A percentile compares a stretch with the other conserved stretches of the same genome.
Evolutionary conservation across 306 rosid genomes (phyloP).

Genomic region (Inga leiocalycina): DNA sequence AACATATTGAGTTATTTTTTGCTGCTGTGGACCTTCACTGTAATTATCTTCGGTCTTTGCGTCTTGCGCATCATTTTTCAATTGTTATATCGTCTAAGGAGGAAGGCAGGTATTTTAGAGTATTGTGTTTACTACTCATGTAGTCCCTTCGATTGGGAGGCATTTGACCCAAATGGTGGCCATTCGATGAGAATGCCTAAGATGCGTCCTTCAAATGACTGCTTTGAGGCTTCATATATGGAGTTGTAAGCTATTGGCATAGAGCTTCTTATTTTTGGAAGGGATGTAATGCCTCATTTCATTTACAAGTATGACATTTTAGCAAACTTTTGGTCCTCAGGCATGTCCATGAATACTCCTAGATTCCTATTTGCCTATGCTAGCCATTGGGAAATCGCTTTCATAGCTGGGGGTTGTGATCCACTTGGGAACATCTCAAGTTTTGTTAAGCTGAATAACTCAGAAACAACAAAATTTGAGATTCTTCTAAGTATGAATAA

Average conservation of each 20-base stretch:
- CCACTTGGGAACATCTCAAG: conserved; percentile 58
- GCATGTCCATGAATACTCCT: conserved; percentile 63
- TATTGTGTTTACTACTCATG: conserved; percentile 89
- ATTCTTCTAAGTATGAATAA: conserved; percentile 71
- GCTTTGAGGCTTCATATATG: conserved; percentile 71
- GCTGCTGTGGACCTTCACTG: too few relatives aligned
- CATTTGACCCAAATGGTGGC: conserved; percentile 56
- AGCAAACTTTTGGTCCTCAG: conserved; percentile 64
- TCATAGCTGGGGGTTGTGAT: conserved; percentile 82
- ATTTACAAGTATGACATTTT: conserved; percentile 70
- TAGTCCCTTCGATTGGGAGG: conserved; percentile 76
- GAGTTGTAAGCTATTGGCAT: conserved; percentile 87
- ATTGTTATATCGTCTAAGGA: conserved; percentile 64
- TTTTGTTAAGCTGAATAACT: conserved; percentile 73
- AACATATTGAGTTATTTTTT: too few relatives aligned
- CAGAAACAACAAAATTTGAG: conserved; percentile 60
- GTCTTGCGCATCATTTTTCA: too few relatives aligned
- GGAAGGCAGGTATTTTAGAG: conserved; percentile 57
- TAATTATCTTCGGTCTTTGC: too few relatives aligned
- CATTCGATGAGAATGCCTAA: conserved; percentile 70
- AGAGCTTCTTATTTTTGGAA: conserved; percentile 80
- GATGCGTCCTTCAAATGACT: conserved; percentile 68
- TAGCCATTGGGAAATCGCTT: conserved; percentile 69
- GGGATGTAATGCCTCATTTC: conserved; percentile 59
- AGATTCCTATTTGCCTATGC: conserved; percentile 82